Base-by-base conservation (phyloP, 192 early-diverging fungal genomes). In the Entomortierella lignicola region DNA sequence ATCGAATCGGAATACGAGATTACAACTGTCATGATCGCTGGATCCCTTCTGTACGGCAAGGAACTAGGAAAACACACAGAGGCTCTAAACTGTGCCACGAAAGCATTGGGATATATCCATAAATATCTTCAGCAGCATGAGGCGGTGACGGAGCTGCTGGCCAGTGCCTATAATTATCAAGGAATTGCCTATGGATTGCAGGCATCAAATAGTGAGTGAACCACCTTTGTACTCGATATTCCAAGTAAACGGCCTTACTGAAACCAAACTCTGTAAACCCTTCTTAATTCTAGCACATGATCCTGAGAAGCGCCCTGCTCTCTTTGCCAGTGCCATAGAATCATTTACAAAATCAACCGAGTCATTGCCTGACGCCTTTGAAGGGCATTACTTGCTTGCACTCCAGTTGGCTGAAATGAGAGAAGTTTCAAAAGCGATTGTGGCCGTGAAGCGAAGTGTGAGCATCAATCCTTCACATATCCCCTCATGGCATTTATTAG, bases 401-500 rank as follows among this genome's bases (percentile, higher is more conserved):
- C 81, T 91, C 2, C 91, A 93, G 82, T 86, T 87, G 32, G 92
- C 92, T 7, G 77, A 89, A 26, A 91, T 88, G 63, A 86, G 91
- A 20, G 86, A 92, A 34, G 83, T 91, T 26, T 32, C 77, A 8
- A 82, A 85, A 34, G 92, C 93, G 7, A 86, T 88, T 11, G 51
- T 59, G 18, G 62, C 83, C 17, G 81, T 88, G 4, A 89, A 85
- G 59, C 82, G 86, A 37, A 88, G 88, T 5, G 62, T 92, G 25
- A 71, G 67, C 31, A 59, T 90, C 43, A 83, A 90, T 30, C 58
- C 87, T 0, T 65, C 69, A 8, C 85, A 92, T 47, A 81, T 92
- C 37, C 86, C 89, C 32, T 90, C 92, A 12, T 94, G 92, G 92
- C 90, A 94, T 65, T 77, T 94, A n/a, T 62, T 94, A 30, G 90